phyloP scores from a whole-genome alignment of 139 green algal genomes.

The Volvox reticuliferus region DNA sequence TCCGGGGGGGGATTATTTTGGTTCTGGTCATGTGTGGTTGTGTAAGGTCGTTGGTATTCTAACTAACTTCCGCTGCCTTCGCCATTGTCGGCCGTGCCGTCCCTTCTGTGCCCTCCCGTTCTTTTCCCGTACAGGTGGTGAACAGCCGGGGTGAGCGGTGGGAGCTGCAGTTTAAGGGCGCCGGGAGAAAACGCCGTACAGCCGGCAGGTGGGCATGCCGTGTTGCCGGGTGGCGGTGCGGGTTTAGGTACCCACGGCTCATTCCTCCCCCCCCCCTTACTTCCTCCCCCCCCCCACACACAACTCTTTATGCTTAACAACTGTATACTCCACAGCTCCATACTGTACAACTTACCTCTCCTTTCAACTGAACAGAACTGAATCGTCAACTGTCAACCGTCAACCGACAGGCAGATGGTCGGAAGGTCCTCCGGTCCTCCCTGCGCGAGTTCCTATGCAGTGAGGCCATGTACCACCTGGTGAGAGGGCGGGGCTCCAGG shows the following conservation, averaged over 20 bases:
- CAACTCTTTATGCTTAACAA: too few species aligned
- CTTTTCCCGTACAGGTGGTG: conserved; percentile 65
- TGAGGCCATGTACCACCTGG: conserved; percentile 77
- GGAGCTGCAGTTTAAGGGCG: conserved; percentile 80
- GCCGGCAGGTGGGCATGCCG: conserved; percentile 18
- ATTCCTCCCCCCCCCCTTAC: neutral
- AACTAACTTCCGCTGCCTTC: too few species aligned
- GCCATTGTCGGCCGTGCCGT: too few species aligned
- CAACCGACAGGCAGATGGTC: conserved; percentile 48
- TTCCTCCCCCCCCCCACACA: neutral
- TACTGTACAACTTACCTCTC: too few species aligned
- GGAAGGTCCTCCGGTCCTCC: conserved; percentile 74
- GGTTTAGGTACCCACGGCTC: neutral
- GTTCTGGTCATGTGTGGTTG: too few species aligned
- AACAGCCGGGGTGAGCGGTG: conserved; percentile 61
- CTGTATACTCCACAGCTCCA: too few species aligned
- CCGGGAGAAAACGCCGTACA: conserved; percentile 73
- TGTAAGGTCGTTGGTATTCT: too few species aligned
- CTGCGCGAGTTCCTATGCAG: conserved; percentile 80
- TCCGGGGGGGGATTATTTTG: too few species aligned
- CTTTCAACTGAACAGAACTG: too few species aligned
- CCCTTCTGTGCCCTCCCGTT: neutral
- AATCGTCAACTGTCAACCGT: neutral
- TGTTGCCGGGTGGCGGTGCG: neutral
- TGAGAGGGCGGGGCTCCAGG: conserved; percentile 5